Percentiles rank a stretch among this genome's conserved stretches.
phyloP scores from a whole-genome alignment of 2,329 filamentous ascomycete species.

The Pestalotiopsis sp. region DNA sequence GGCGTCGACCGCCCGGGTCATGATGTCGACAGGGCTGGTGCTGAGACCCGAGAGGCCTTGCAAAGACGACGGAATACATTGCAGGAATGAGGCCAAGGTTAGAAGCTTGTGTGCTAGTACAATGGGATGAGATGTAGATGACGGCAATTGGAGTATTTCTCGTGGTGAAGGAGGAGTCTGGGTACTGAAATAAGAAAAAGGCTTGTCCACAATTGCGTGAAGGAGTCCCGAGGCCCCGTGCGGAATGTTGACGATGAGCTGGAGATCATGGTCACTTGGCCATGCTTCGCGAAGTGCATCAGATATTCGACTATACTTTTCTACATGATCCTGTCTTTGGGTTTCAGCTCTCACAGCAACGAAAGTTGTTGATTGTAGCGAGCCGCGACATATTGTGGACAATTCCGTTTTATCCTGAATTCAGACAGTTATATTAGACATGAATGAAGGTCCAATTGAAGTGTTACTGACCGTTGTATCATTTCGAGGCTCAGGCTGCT shows the following conservation, averaged over 20 bases:
- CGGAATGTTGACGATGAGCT: neutral
- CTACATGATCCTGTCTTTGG: neutral
- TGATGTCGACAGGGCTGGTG: neutral
- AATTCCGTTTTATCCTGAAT: neutral
- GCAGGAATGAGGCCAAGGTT: conserved; percentile 38
- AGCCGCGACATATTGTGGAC: neutral
- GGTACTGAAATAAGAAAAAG: conserved; percentile 22
- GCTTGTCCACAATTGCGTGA: neutral
- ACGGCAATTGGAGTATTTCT: conserved; percentile 14
- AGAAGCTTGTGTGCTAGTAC: conserved; percentile 45
- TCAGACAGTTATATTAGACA: neutral
- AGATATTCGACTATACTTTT: neutral
- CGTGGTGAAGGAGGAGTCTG: conserved; percentile 19
- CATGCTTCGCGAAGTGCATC: neutral
- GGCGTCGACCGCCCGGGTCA: conserved; percentile 14
- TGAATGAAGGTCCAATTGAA: neutral
- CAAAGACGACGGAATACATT: conserved; percentile 25
- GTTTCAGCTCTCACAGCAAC: neutral
- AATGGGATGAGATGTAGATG: neutral
- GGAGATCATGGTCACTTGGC: neutral
- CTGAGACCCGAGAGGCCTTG: neutral
- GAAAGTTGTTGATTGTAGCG: neutral
- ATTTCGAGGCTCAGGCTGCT: neutral
- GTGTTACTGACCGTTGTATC: neutral
- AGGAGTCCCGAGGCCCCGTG: neutral